phyloP scores from a whole-genome alignment of 2,329 filamentous ascomycete species.

The Fusarium nanum region DNA sequence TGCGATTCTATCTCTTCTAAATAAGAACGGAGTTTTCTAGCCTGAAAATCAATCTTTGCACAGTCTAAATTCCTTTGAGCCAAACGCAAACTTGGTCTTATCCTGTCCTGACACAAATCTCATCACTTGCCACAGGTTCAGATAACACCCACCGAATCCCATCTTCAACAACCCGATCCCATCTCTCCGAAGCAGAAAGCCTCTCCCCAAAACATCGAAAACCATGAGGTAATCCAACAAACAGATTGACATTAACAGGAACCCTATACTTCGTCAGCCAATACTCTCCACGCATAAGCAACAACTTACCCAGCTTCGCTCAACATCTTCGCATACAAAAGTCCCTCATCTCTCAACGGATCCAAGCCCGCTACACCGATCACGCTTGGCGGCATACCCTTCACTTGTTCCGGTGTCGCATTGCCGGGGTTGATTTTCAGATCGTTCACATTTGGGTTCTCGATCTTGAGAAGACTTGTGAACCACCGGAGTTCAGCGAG shows the following conservation, averaged over 20 bases:
- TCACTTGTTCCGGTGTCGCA: background rate
- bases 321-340: constrained; percentile 8
- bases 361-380: background rate
- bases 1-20: no score
- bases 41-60: no score
- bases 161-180: constrained; percentile 4
- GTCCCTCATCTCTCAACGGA: background rate
- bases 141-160: constrained; percentile 2
- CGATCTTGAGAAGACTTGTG: background rate
- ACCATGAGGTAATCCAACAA: background rate
- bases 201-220: constrained; percentile 12
- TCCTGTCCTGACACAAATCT: constrained; percentile 1
- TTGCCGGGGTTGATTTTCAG: background rate
- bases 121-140: fast-evolving
- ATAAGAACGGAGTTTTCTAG: no score
- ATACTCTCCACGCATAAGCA: fast-evolving
- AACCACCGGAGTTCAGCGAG: constrained; percentile 9
- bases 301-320: constrained; percentile 3
- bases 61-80: no score
- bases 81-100: no score
- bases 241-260: background rate
- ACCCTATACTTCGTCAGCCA: background rate
- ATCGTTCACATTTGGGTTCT: background rate
- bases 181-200: background rate
- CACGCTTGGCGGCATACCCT: constrained; percentile 1